Conservation (phyloP, 2,329 filamentous ascomycete genomes). For the Exutisphaerella laricina region DNA sequence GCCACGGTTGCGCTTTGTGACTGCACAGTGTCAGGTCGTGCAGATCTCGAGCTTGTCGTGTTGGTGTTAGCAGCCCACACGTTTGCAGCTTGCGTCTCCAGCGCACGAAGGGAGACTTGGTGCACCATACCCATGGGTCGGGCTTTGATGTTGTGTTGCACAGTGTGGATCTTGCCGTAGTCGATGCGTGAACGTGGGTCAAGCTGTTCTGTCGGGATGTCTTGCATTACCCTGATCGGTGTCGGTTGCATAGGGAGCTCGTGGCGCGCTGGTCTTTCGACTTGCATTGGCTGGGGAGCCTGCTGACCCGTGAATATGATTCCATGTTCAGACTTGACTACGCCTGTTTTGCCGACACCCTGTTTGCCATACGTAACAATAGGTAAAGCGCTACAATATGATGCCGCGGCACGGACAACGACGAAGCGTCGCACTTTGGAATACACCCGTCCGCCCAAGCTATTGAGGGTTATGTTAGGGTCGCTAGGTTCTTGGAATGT, state of each 20-base stretch:
- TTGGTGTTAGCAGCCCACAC: background rate
- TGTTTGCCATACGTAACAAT: constrained; percentile 23
- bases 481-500: constrained; percentile 4
- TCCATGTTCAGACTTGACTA: constrained; percentile 24
- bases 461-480: background rate
- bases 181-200: constrained; percentile 7
- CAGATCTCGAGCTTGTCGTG: too few species aligned
- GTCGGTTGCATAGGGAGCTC: constrained; percentile 2
- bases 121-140: constrained; percentile 7
- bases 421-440: constrained; percentile 27
- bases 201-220: constrained; percentile 3
- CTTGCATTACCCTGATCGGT: constrained; percentile 7
- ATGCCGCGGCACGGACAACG: constrained; percentile 17
- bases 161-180: constrained; percentile 13
- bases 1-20: background rate
- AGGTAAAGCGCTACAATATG: constrained; percentile 21
- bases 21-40: too few species aligned
- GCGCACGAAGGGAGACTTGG: background rate
- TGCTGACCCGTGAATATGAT: constrained; percentile 23
- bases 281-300: constrained; percentile 1
- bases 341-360: constrained; percentile 17
- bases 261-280: constrained; percentile 11
- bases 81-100: background rate
- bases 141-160: constrained; percentile 14
- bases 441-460: constrained; percentile 15